Percentiles rank a stretch among this genome's conserved stretches.
phyloP scores from a whole-genome alignment of 495 filamentous ascomycete genomes.

The Niebla homalea region DNA sequence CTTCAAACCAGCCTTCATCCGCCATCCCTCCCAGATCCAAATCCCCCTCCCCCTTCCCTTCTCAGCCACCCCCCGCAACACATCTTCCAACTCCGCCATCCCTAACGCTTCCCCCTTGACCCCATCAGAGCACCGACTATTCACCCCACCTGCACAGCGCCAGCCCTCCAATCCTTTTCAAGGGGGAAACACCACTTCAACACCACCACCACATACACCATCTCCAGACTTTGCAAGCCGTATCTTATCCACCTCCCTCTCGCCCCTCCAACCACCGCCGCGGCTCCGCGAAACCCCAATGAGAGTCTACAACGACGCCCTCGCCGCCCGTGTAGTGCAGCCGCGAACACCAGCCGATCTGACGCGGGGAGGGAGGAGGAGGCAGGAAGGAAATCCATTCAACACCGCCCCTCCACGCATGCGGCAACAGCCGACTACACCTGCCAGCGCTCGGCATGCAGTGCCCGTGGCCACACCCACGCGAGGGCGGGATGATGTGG shows the following conservation, averaged over 20 bases:
- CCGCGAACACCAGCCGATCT: conserved; percentile 43
- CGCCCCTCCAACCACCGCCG: conserved; percentile 13
- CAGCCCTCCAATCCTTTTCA: conserved; percentile 3
- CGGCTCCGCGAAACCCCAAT: conserved; percentile 12
- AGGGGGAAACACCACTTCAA: neutral
- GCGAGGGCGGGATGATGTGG: neutral
- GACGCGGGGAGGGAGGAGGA: conserved; percentile 14
- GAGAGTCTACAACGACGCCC: conserved; percentile 37
- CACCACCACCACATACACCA: neutral
- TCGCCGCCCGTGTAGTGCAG: conserved; percentile 32
- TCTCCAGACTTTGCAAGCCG: neutral
- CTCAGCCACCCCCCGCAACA: conserved; percentile 19
- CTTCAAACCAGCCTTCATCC: conserved; percentile 7
- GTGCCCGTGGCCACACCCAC: neutral
- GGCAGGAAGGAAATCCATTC: conserved; percentile 4
- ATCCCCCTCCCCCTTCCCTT: conserved; percentile 29
- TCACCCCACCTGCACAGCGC: conserved; percentile 1
- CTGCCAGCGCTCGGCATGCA: neutral
- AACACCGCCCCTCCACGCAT: conserved; percentile 8
- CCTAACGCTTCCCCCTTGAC: conserved; percentile 10
- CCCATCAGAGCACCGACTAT: neutral
- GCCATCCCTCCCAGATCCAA: conserved; percentile 10
- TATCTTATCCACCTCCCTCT: conserved; percentile 4
- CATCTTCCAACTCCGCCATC: neutral
- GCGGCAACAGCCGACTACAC: neutral